Percentiles rank a stretch among this genome's conserved stretches.
phyloP scores from a whole-genome alignment of 495 filamentous ascomycete species.

The Daldinia vernicosa region DNA sequence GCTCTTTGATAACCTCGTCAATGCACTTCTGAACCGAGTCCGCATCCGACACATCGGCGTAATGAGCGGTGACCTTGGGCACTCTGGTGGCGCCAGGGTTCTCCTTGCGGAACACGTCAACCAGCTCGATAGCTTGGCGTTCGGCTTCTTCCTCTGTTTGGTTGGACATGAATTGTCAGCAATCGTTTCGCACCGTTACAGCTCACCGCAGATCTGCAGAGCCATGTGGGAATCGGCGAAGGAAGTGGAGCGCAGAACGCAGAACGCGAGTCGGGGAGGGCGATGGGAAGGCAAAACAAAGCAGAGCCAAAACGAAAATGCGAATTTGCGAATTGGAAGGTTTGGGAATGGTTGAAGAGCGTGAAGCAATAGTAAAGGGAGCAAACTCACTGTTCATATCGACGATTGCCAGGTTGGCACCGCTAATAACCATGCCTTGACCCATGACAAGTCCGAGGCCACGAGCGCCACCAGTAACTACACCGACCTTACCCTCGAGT shows the following conservation, averaged over 20 bases:
- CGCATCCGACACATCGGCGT: conserved; percentile 82
- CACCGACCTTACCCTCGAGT: conserved; percentile 76
- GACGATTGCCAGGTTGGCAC: conserved; percentile 89
- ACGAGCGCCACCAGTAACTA: conserved; percentile 87
- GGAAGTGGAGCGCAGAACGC: not conserved
- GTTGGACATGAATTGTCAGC: conserved; percentile 22
- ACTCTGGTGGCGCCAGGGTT: conserved; percentile 72
- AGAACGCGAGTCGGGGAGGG: not conserved
- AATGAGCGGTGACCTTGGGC: conserved; percentile 89
- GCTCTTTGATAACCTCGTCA: conserved; percentile 70
- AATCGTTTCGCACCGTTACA: conserved; percentile 1
- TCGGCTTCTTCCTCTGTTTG: conserved; percentile 81
- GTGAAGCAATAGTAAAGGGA: conserved; percentile 5
- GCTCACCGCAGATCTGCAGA: conserved; percentile 23
- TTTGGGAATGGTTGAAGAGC: not conserved
- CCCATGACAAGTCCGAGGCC: conserved; percentile 91
- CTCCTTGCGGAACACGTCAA: conserved; percentile 76
- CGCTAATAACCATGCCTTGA: conserved; percentile 84
- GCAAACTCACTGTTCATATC: conserved; percentile 83
- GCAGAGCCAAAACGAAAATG: not conserved
- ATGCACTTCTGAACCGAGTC: conserved; percentile 78
- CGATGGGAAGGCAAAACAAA: not conserved
- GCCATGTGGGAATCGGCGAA: conserved; percentile 14
- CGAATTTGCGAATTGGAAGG: not conserved
- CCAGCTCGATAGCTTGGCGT: conserved; percentile 73